Base-by-base conservation (phyloP, 257 asterid species). In the Echites panduratus region DNA sequence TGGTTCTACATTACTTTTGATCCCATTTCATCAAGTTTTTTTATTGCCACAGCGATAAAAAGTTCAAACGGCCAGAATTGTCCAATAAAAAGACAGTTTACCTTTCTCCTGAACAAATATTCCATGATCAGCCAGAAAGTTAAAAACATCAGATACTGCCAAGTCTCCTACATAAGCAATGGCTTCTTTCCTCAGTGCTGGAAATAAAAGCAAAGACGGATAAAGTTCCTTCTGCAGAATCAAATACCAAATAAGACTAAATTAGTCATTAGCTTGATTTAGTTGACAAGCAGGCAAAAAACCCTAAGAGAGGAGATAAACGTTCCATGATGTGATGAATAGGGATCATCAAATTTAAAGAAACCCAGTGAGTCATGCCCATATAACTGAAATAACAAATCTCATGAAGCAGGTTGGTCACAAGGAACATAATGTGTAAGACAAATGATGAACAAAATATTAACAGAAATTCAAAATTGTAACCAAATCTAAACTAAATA, bases 191-290 rank as follows among this genome's bases (percentile, higher is more conserved):
- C 78, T 81, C 75, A 79, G 87, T 26, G 94, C 91, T 11, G 97
- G 98, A 80, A 90, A 89, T 84, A 93, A 72, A 75, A 93, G 77
- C 81, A 93, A 77, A 70, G 82, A 87, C 72, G 98, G 97, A 87
- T 91, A 89, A 58, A 89, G 81, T 77, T 93, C 96, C 85, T 90
- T 86, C 97, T 93, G 97, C 89, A 83, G 74, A 72, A 68, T 64
- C 70, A 77, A 53, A 72, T 44, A 67, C 41, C 49, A 52, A 72
- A 29, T 4, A 61, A 62, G 17, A 63, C 26, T 62, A 62, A 63
- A 63, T 35, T 7, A 63, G 22, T 63, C 16, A 63, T 63, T 13
- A 17, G 48, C n/a, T 35, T 16, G 24, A 53, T 32, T 63, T 62
- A 7, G 26, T 63, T 41, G 44, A 32, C 7, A 16, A 62, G 20